These are phyloP conservation scores for Auricularia sp. DNA, from an alignment of 768 basidiomycete genomes.

Conservation along the genomic window DNA sequence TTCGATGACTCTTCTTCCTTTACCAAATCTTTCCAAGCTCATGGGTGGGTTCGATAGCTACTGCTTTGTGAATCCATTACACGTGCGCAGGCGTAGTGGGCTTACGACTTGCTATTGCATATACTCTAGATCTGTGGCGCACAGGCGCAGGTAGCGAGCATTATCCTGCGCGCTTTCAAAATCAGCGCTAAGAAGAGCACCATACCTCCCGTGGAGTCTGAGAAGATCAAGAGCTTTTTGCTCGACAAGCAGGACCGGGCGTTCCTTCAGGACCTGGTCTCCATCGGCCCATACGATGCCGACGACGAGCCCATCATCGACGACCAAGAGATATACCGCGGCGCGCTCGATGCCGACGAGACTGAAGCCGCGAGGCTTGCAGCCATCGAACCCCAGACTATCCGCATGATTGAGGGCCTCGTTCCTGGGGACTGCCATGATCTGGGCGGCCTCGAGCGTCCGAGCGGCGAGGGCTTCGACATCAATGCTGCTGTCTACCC, in stretches of 20 bases:
- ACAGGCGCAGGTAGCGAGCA: not conserved
- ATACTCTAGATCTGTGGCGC: not conserved
- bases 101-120: not conserved
- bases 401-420: not conserved
- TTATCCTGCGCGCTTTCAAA: not conserved
- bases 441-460: not conserved
- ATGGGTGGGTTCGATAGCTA: slow-evolving; percentile 12
- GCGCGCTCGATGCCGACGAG: not conserved
- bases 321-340: not conserved
- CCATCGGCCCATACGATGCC: not conserved
- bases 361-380: not conserved
- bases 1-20: no score
- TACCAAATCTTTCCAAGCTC: not conserved
- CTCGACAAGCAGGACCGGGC: not conserved
- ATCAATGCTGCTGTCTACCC: not conserved
- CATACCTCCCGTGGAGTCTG: not conserved
- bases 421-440: not conserved
- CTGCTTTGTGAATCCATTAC: not conserved
- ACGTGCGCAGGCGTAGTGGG: not conserved
- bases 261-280: not conserved
- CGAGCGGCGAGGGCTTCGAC: not conserved
- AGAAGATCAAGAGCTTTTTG: not conserved
- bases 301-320: not conserved
- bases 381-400: not conserved
- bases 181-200: not conserved